These are phyloP conservation scores for Penicillium pancosmium DNA, from an alignment of 495 filamentous ascomycete genomes.

Conservation along the genomic window DNA sequence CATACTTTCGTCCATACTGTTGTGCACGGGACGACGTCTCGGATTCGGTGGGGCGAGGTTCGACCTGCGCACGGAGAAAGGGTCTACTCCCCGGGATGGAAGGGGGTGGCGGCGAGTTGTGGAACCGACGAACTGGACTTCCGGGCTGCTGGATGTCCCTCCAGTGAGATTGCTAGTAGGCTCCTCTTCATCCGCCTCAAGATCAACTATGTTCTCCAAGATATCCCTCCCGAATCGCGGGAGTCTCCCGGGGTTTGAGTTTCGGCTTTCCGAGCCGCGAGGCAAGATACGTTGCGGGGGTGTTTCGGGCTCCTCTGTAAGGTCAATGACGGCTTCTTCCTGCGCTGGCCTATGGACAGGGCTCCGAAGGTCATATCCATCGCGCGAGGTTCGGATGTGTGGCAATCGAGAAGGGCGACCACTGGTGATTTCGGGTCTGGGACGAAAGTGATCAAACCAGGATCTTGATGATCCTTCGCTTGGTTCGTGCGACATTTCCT, in stretches of 20 bases:
- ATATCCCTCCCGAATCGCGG: conserved; percentile 41
- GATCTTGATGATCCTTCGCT: conserved; percentile 21
- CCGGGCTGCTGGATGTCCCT: conserved; percentile 35
- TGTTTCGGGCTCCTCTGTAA: conserved; percentile 54
- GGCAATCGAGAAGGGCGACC: conserved; percentile 24
- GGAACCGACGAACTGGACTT: conserved; percentile 43
- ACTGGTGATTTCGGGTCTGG: conserved; percentile 15
- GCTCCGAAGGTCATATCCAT: conserved; percentile 54
- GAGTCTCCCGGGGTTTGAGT: conserved; percentile 21
- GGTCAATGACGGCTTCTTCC: conserved; percentile 53
- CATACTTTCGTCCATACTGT: neutral
- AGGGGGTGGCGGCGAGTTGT: conserved; percentile 21
- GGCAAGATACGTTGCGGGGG: conserved; percentile 23
- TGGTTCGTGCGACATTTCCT: conserved; percentile 34
- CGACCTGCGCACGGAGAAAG: neutral
- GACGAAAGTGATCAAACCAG: conserved; percentile 27
- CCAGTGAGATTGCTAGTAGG: conserved; percentile 14
- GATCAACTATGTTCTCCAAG: conserved; percentile 39
- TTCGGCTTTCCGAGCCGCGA: conserved; percentile 3
- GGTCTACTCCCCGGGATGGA: neutral
- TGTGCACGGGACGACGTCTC: neutral
- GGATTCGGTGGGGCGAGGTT: neutral
- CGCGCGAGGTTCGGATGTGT: conserved; percentile 42
- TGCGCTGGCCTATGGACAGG: conserved; percentile 37
- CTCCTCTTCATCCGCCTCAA: conserved; percentile 38